A percentile compares a stretch with the other conserved stretches of the same genome.
phyloP scores from a whole-genome alignment of 208 protist species.

The Leishmania martiniquensis region DNA sequence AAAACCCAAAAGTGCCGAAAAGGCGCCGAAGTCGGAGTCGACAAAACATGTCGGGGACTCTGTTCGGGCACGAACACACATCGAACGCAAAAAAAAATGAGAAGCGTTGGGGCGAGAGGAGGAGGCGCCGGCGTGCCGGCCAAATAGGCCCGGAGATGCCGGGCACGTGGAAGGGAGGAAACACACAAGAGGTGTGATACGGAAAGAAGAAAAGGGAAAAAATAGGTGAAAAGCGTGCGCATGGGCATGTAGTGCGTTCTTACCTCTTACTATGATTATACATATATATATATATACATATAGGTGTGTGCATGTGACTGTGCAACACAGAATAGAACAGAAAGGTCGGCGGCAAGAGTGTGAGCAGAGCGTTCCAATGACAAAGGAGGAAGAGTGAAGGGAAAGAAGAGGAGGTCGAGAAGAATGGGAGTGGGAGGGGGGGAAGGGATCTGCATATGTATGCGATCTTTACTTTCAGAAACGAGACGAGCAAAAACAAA shows the following conservation, averaged over 20 bases:
- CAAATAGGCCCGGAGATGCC: too few relatives aligned
- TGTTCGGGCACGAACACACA: neutral
- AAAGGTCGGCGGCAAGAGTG: neutral
- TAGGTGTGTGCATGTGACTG: neutral
- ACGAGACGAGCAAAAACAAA: neutral
- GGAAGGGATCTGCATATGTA: neutral
- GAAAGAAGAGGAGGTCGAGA: neutral
- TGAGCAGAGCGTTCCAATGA: neutral
- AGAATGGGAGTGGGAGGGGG: neutral
- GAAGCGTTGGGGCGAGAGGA: neutral
- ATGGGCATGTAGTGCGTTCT: too few relatives aligned
- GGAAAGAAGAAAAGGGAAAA: too few relatives aligned
- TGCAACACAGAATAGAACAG: neutral
- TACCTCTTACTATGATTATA: too few relatives aligned
- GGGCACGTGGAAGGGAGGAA: too few relatives aligned
- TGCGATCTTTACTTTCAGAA: neutral
- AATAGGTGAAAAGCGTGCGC: too few relatives aligned
- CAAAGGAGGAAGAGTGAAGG: neutral
- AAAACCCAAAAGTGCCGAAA: neutral
- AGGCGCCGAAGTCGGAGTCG: too few relatives aligned
- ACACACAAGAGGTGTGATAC: too few relatives aligned
- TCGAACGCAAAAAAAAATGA: neutral
- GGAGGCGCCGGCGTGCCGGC: too few relatives aligned
- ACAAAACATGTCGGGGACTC: neutral
- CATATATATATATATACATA: neutral